A percentile compares a stretch with the other conserved stretches of the same genome.
Conservation (phyloP, 306 rosid genomes). For the Corylus avellana region DNA sequence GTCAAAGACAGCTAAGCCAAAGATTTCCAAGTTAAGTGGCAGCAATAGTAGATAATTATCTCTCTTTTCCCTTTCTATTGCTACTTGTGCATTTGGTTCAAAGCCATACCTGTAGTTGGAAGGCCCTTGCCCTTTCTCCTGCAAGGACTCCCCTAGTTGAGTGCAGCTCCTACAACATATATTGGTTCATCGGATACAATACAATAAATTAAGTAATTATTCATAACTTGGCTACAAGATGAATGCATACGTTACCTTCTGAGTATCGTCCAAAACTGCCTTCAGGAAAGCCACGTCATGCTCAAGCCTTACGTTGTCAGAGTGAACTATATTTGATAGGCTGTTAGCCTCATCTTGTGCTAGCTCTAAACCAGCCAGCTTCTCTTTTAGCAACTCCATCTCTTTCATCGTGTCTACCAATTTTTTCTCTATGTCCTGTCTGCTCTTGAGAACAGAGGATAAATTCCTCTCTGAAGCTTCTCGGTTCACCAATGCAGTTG, state of each 20-base stretch:
- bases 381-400: conserved; percentile 77
- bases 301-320: conserved; percentile 93
- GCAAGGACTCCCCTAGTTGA: conserved; percentile 94
- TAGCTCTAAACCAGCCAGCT: conserved; percentile 66
- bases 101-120: conserved; percentile 78
- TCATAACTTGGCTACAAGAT: conserved; percentile 6
- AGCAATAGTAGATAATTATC: background rate
- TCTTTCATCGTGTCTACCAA: conserved; percentile 56
- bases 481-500: conserved; percentile 66
- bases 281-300: conserved; percentile 99
- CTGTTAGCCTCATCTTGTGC: conserved; percentile 85
- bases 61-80: background rate
- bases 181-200: conserved; percentile 3
- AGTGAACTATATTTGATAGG: conserved; percentile 82
- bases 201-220: background rate
- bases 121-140: conserved; percentile 90
- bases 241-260: conserved; percentile 57
- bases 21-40: background rate
- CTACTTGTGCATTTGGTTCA: background rate
- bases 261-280: conserved; percentile 95
- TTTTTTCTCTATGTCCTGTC: conserved; percentile 74
- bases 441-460: conserved; percentile 63
- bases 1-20: background rate
- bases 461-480: conserved; percentile 78
- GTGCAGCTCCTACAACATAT: conserved; percentile 72